Base-by-base conservation (phyloP, 805 yeast species). In the Pichia rugopelliculosa region DNA sequence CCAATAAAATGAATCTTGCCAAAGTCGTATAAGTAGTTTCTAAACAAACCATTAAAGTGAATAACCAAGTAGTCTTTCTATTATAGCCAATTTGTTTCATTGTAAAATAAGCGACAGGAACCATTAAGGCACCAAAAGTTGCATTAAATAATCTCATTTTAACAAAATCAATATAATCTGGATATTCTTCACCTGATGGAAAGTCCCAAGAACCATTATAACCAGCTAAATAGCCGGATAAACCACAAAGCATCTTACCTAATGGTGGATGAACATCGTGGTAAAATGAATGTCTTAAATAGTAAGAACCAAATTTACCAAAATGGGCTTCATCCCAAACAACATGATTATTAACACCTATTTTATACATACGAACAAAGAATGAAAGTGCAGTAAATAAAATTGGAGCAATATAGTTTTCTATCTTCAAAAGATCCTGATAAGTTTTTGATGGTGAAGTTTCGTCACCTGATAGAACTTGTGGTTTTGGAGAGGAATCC, bases 291-390 rank as follows among this genome's bases (percentile, higher is more conserved):
- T 82, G 88, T 62, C 82, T 76, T 54, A 84, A 68, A 64, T 86
- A 86, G 58, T 84, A 80, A 4, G 91, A 82, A 40, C 95, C 95
- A 62, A 86, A 86, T 62, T 84, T 84, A 39, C 93, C 95, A 66
- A 91, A 91, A 70, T 90, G 96, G 37, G 96, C 97, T 64, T 89
- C 97, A 68, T 89, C 97, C 97, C 97, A 90, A 22, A 93, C 93
- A 26, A 93, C 97, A 47, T 76, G 73, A 48, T 76, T 72, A 52
- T 87, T 85, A 48, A 75, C 71, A 46, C 86, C 84, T 56, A 91
- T 84, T 52, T 75, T 72, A 69, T 86, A 82, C 65, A 89, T 78
- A 57, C 98, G 78, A 38, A 87, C 75, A 52, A 74, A 75, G 57
- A 90, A 84, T 10, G 93, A 81, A 18, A 83, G 53, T 2, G 75